phyloP scores from a whole-genome alignment of 2,329 filamentous ascomycete species.

The Mollisiaceae sp. region DNA sequence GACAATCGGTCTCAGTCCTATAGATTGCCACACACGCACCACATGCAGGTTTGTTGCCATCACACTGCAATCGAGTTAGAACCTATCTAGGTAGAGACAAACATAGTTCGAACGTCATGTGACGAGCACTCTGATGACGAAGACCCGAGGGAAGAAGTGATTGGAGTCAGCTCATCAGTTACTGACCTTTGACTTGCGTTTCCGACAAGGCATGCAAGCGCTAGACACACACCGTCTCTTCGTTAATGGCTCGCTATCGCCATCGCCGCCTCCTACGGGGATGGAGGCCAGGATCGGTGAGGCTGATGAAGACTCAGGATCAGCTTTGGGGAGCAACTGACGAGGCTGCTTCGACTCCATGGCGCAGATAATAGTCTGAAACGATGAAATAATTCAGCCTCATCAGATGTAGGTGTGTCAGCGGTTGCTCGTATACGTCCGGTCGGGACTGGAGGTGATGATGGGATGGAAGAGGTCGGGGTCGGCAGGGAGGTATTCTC shows the following conservation, averaged over 20 bases:
- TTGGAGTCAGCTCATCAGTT: neutral
- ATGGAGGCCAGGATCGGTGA: constrained; percentile 1
- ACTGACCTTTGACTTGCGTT: constrained; percentile 34
- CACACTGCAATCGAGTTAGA: constrained; percentile 47
- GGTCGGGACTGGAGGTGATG: neutral
- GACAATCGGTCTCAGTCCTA: constrained; percentile 53
- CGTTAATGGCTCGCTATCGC: constrained; percentile 3
- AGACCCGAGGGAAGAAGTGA: neutral
- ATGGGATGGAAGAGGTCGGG: neutral
- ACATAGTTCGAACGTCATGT: neutral
- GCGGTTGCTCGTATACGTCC: neutral
- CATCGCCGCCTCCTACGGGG: neutral
- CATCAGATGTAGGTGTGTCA: neutral
- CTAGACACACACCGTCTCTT: constrained; percentile 30
- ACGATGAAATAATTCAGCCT: neutral
- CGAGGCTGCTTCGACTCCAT: constrained; percentile 4
- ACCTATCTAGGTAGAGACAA: neutral
- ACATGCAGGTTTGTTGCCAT: constrained; percentile 53
- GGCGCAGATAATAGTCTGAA: neutral
- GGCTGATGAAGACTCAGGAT: constrained; percentile 14
- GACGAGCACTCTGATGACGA: neutral
- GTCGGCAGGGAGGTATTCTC: neutral
- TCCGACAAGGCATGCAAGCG: constrained; percentile 35
- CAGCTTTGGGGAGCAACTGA: constrained; percentile 22
- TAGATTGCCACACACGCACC: constrained; percentile 57